Evolutionary conservation across 2,329 filamentous ascomycete genomes (phyloP).

Genomic region (Ophiocordyceps camponoti-floridani): DNA sequence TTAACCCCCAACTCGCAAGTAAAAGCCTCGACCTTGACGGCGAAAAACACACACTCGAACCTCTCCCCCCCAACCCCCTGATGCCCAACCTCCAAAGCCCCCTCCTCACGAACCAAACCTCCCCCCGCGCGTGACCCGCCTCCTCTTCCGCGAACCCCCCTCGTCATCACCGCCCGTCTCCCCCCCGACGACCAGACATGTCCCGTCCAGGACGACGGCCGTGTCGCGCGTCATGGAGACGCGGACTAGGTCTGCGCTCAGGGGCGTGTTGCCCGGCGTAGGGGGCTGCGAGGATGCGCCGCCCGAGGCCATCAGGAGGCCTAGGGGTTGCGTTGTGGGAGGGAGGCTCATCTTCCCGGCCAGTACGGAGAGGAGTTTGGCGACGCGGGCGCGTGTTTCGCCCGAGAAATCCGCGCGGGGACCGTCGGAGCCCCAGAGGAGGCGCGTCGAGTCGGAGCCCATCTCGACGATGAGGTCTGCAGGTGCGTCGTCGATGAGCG

Average conservation of each 20-base stretch:
- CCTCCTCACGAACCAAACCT: conserved; percentile 45
- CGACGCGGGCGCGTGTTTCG: conserved; percentile 50
- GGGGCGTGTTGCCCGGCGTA: conserved; percentile 49
- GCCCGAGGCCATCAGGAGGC: conserved; percentile 49
- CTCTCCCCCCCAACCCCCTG: conserved; percentile 32
- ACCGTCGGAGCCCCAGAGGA: conserved; percentile 24
- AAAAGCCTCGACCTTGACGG: conserved; percentile 59
- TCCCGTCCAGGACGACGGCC: conserved; percentile 40
- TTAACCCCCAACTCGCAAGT: conserved; percentile 52
- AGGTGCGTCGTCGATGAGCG: conserved; percentile 61
- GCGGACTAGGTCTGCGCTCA: conserved; percentile 53
- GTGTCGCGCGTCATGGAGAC: conserved; percentile 43
- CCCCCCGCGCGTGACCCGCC: conserved; percentile 20
- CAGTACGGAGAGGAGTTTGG: conserved; percentile 63
- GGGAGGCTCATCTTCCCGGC: conserved; percentile 61
- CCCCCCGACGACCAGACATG: conserved; percentile 17
- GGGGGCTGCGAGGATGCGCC: conserved; percentile 41
- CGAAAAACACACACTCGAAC: conserved; percentile 55
- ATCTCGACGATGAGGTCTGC: conserved; percentile 70
- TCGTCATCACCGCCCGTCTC: not conserved
- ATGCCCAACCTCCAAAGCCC: conserved; percentile 60
- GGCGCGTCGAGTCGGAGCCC: conserved; percentile 42
- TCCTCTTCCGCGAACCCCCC: conserved; percentile 21
- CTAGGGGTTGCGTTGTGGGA: conserved; percentile 37
- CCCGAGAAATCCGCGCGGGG: conserved; percentile 55